Evolutionary conservation across 202 grass and related monocot genomes (phyloP), one percentile per base, ranked within the genome.

Genomic region (Elaeis oleifera): DNA sequence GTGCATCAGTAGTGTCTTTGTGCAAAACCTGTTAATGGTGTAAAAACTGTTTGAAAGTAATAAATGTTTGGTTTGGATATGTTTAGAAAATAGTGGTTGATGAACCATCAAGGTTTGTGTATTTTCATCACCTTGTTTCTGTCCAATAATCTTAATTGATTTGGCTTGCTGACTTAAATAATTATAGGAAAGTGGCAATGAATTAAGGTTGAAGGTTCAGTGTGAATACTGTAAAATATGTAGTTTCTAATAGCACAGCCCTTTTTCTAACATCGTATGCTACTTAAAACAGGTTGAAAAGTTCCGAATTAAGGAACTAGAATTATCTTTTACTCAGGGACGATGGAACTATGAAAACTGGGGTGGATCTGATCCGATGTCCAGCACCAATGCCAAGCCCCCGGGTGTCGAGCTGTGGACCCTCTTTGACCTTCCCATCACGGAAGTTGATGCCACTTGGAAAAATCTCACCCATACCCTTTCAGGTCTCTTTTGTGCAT

Each of bases 331-430:
- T 62, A 99, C 88, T 31, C 94, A 99, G 70, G 94, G 94, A 65
- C 78, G 88, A 58, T 99, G 94, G 94, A 99, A 86, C 65, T 92
- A 89, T 69, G 94, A 89, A 54, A 75, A 59, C 22, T 99, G 88
- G 94, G 94, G 94, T 23, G 88, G 84, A 78, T 86, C 68, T 64
- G 94, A 99, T 75, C 88, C 94, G 62, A 70, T 99, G 66, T 89
- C 79, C 26, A 89, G 82, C n/a, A 85, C 50, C 69, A 84, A 83
- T 76, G 83, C 88, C 60, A 99, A 92, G 69, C 94, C 94, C 50
- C 94, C 94, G 8, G 94, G 94, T 51, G 94, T 99, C 31, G 94
- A 99, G 69, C 70, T 99, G 5, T 99, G 94, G 94, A 84, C 88
- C 2, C 50, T 77, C 54, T 99, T 99, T 44, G 76, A 99, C 63